Evolutionary conservation across 208 protist species (phyloP).

Genomic region (Phytomonas francai): DNA sequence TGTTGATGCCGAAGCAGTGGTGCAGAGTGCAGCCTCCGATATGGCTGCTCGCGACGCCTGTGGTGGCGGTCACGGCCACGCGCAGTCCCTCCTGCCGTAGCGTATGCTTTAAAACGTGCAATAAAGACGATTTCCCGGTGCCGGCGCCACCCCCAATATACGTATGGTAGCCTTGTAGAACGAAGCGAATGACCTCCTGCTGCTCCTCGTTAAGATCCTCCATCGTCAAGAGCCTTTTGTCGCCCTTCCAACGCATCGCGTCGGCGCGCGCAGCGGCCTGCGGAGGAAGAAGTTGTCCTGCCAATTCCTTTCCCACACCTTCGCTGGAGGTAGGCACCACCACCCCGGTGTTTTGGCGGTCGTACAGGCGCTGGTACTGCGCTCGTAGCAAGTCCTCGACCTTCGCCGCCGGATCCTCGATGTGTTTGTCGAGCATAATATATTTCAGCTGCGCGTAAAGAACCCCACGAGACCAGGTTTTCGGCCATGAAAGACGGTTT

Average conservation of each 20-base stretch:
- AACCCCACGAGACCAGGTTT: slow-evolving; percentile 35
- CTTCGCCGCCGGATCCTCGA: slow-evolving; percentile 19
- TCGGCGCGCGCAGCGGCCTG: not conserved
- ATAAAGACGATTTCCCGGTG: slow-evolving; percentile 83
- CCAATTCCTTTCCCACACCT: not conserved
- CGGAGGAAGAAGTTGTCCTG: not conserved
- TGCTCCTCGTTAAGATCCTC: slow-evolving; percentile 78
- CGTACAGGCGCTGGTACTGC: slow-evolving; percentile 34
- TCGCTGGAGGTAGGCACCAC: slow-evolving; percentile 11
- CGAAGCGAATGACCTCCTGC: slow-evolving; percentile 63
- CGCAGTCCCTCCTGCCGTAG: slow-evolving; percentile 43
- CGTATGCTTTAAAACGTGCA: slow-evolving; percentile 71
- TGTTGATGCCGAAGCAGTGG: slow-evolving; percentile 82
- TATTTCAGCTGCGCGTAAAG: slow-evolving; percentile 36
- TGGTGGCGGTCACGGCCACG: slow-evolving; percentile 82
- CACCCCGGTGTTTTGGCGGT: slow-evolving; percentile 23
- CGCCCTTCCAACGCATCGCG: not conserved
- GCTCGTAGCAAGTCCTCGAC: slow-evolving; percentile 28
- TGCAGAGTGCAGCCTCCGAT: slow-evolving; percentile 84
- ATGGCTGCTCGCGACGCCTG: slow-evolving; percentile 68
- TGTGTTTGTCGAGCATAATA: slow-evolving; percentile 21
- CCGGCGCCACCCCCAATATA: slow-evolving; percentile 87
- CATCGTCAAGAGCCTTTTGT: slow-evolving; percentile 44
- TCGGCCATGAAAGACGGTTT: slow-evolving; percentile 47
- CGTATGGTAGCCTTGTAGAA: slow-evolving; percentile 61